phyloP scores from a whole-genome alignment of 164 flowering plant genomes.

The Paratinospora sagittata region DNA sequence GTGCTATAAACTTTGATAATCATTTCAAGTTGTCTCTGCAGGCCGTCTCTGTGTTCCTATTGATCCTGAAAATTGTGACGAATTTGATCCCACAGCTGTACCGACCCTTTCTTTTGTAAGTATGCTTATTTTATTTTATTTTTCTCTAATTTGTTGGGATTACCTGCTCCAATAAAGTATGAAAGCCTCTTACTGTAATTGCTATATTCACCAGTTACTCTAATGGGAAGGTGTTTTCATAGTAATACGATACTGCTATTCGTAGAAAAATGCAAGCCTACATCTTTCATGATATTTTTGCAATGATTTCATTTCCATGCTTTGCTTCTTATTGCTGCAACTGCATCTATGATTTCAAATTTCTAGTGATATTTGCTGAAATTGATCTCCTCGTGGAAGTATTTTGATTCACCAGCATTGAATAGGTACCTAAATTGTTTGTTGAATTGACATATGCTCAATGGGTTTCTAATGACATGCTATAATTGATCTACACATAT shows the following conservation, averaged over 20 bases:
- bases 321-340: no score
- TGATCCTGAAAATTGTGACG: constrained; percentile 75
- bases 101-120: constrained; percentile 86
- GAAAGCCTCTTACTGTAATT: neutral
- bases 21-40: constrained; percentile 21
- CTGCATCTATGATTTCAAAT: no score
- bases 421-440: no score
- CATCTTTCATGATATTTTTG: neutral
- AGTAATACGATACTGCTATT: neutral
- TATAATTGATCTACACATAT: no score
- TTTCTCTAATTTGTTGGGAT: neutral
- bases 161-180: neutral
- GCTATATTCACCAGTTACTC: neutral
- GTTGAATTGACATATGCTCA: no score
- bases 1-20: neutral
- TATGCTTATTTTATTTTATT: neutral
- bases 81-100: constrained; percentile 82
- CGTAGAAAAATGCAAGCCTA: neutral
- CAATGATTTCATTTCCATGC: no score
- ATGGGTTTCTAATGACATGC: no score
- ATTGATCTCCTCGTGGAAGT: no score
- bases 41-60: constrained; percentile 97
- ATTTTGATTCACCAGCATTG: no score
- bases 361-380: no score
- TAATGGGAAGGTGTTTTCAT: neutral